Percentiles rank a stretch among this genome's conserved stretches.
phyloP scores from a whole-genome alignment of 2,329 filamentous ascomycete genomes.

The Aspergillaceae sp. region DNA sequence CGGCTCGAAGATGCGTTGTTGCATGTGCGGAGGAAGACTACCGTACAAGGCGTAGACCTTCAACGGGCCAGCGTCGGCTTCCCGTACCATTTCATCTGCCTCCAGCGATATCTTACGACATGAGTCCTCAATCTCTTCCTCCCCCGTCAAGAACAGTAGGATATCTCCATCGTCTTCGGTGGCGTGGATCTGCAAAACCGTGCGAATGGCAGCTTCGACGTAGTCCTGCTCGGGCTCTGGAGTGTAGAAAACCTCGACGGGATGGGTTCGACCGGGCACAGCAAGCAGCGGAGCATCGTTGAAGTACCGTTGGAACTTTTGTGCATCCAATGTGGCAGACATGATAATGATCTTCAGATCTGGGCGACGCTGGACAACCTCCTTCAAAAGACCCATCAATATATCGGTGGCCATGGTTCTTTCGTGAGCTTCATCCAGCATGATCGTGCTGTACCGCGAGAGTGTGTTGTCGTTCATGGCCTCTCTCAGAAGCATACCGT shows the following conservation, averaged over 20 bases:
- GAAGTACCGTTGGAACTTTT: conserved; percentile 98
- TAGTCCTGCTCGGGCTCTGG: conserved; percentile 94
- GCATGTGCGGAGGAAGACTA: conserved; percentile 80
- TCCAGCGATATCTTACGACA: conserved; percentile 86
- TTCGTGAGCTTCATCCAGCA: conserved; percentile 97
- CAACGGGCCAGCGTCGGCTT: conserved; percentile 84
- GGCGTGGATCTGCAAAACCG: conserved; percentile 92
- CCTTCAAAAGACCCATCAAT: conserved; percentile 91
- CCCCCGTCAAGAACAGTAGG: conserved; percentile 87
- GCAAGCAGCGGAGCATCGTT: conserved; percentile 86
- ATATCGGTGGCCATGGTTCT: conserved; percentile 95
- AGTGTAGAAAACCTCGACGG: conserved; percentile 98
- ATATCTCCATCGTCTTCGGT: conserved; percentile 89
- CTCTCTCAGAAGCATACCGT: conserved; percentile 94
- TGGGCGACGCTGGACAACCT: conserved; percentile 68
- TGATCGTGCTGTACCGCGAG: conserved; percentile 90
- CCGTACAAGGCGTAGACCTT: conserved; percentile 91
- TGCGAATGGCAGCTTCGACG: conserved; percentile 87
- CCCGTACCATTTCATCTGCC: conserved; percentile 80
- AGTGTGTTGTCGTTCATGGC: conserved; percentile 93
- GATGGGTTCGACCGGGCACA: conserved; percentile 88
- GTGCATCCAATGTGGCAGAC: conserved; percentile 92
- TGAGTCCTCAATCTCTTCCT: conserved; percentile 97
- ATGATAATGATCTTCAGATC: conserved; percentile 99
- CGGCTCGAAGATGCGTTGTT: conserved; percentile 90